phyloP scores from a whole-genome alignment of 192 early-diverging fungal species.

The Lobulomyces angularis region DNA sequence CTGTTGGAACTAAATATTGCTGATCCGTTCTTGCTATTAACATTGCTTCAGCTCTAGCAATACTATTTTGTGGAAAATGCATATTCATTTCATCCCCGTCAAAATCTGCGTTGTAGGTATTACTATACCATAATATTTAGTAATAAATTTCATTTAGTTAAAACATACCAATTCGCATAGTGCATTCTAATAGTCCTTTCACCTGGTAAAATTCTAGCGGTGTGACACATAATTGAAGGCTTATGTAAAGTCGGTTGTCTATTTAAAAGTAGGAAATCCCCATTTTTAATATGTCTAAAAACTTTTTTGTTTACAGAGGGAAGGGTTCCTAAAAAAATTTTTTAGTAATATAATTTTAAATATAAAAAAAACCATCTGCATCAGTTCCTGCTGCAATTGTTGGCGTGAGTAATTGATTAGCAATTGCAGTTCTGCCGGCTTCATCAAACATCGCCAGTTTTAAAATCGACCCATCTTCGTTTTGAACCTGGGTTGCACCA shows the following conservation, averaged over 20 bases:
- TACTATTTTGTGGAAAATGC: conserved; percentile 98
- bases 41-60: conserved; percentile 89
- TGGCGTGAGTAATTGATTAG: conserved; percentile 73
- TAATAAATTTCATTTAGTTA: conserved; percentile 4
- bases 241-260: conserved; percentile 99
- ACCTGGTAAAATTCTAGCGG: conserved; percentile 82
- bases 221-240: conserved; percentile 97
- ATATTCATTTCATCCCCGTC: conserved; percentile 99
- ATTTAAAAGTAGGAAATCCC: conserved; percentile 94
- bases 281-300: conserved; percentile 86
- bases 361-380: conserved; percentile 15
- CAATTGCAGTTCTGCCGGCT: conserved; percentile 82
- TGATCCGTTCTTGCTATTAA: conserved; percentile 88
- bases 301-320: conserved; percentile 81
- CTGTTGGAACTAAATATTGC: conserved; percentile 95
- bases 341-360: conserved; percentile 7
- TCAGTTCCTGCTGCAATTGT: conserved; percentile 32
- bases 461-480: conserved; percentile 84
- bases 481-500: conserved; percentile 85
- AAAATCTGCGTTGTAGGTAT: conserved; percentile 95
- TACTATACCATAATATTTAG: conserved; percentile 52
- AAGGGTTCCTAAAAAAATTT: background rate
- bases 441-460: conserved; percentile 67
- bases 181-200: conserved; percentile 99
- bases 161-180: conserved; percentile 64